Evolutionary conservation across 768 basidiomycete species (phyloP).

Genomic region (Tylopilus vinaceipallidus): DNA sequence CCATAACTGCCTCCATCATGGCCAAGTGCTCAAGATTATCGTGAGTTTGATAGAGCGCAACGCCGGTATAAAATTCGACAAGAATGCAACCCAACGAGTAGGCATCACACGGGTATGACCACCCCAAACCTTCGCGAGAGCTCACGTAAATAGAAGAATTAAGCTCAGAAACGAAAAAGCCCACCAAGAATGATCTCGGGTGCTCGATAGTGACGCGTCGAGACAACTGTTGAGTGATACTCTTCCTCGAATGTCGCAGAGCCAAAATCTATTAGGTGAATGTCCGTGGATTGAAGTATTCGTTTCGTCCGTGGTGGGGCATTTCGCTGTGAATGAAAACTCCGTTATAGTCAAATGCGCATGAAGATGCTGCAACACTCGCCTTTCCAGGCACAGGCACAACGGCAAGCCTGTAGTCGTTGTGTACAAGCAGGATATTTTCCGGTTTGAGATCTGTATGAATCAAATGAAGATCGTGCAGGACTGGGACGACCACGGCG

Average conservation of each 20-base stretch:
- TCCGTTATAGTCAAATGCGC: slow-evolving; percentile 6
- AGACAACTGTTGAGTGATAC: slow-evolving; percentile 97
- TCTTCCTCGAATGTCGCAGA: slow-evolving; percentile 97
- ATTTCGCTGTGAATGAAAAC: slow-evolving; percentile 48
- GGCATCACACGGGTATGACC: slow-evolving; percentile 98
- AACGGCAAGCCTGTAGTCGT: slow-evolving; percentile 63
- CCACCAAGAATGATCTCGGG: slow-evolving; percentile 97
- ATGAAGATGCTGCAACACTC: slow-evolving; percentile 4
- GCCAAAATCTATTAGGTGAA: slow-evolving; percentile 97
- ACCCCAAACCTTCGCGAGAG: slow-evolving; percentile 74
- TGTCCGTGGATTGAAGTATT: slow-evolving; percentile 83
- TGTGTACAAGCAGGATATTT: slow-evolving; percentile 93
- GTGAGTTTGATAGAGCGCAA: slow-evolving; percentile 98
- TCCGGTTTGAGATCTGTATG: slow-evolving; percentile 99
- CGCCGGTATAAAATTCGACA: slow-evolving; percentile 97
- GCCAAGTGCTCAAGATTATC: slow-evolving; percentile 99
- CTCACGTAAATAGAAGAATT: slow-evolving; percentile 16
- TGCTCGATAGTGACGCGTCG: slow-evolving; percentile 96
- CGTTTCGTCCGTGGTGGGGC: slow-evolving; percentile 68
- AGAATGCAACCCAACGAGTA: slow-evolving; percentile 99
- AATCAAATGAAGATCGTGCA: slow-evolving; percentile 87
- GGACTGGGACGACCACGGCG: slow-evolving; percentile 49
- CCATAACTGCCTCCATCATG: slow-evolving; percentile 99
- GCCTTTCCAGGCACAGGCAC: slow-evolving; percentile 70
- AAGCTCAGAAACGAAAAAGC: slow-evolving; percentile 25